Base-by-base conservation (phyloP, 2,329 filamentous ascomycete genomes). In the Ceratocystis albifundus region DNA sequence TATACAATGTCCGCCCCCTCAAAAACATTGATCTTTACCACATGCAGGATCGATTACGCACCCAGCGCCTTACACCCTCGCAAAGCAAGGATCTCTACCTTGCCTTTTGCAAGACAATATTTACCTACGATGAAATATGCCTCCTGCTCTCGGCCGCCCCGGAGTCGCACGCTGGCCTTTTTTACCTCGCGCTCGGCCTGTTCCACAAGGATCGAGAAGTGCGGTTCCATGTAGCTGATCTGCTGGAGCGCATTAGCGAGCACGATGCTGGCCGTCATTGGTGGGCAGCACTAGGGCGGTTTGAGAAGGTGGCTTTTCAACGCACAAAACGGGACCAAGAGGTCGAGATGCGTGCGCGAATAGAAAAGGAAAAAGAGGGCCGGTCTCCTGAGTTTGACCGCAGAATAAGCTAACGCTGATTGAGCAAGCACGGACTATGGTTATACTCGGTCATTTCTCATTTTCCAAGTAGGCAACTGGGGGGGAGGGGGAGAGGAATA, bases 181-280 rank as follows among this genome's bases (percentile, higher is more conserved):
- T 97, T 74, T 96, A 96, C 71, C 77, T 99, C 30, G 89, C 88
- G 4, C 82, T 97, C 64, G 94, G 94, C 0, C 79, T 99, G 4
- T 96, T 97, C 74, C 94, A 99, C 77, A 90, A 91, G 66, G 86
- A 92, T 70, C 80, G 82, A 45, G 88, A 90, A 64, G 92, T 96
- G 10, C 82, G 94, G 45, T 77, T 88, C 71, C 85, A 85, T 66
- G 89, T 90, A 1, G 87, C 90, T 0, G 89, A 89, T 68, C 77
- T 99, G 45, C 76, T 99, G 25, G 90, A 93, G 70, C 83, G 91
- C 25, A 86, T 99, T 65, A 84, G 86, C 70, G 86, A 88, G 67
- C 93, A 99, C 75, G 88, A 95, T 72, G 94, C 91, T 8, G 94
- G 94, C 1, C 83, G 91, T 72, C 90, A 97, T 76, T 97, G 94